Base-by-base conservation (phyloP, 306 rosid species). In the Begonia masoniana region DNA sequence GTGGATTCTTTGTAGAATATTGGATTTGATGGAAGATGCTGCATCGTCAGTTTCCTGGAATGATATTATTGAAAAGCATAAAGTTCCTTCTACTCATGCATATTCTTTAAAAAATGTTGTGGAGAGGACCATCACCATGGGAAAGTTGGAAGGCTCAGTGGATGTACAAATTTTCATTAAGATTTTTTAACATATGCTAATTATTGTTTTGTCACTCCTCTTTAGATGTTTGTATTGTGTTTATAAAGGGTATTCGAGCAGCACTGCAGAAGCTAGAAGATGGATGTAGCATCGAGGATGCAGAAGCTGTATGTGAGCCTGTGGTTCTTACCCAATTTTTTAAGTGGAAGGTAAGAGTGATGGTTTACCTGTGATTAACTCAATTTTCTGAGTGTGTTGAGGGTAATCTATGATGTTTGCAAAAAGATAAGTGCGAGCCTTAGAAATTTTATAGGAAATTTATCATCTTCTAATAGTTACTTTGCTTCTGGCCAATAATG, bases 101-200 rank as follows among this genome's bases (percentile, higher is more conserved):
- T 43, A 62, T 52, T 71, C 76, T 0, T 63, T 68, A 47, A 82
- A 55, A 59, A 53, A 21, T 63, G 56, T 64, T 13, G 84, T 79
- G 63, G 99, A 86, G 52, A 86, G 54, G 81, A 80, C 67, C 73
- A 81, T 86, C 58, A 83, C 83, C 35, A 41, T 60, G 57, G 99
- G 96, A 41, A 91, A 83, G 78, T 71, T 91, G 84, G 96, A 86
- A 65, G 86, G 82, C 39, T 72, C 92, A 59, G 81, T 83, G 63
- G 84, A 77, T 76, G 99, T 86, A 73, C 23, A 23, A 14, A 49
- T 49, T 24, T 52, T 31, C 60, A 41, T 62, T 48, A 13, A 43
- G 39, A 13, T 60, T 59, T 6, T 46, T 56, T 31, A 31, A 31
- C 9, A 5, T 31, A 31, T 31, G 39, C 39, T 31, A 31, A 31